These are phyloP conservation scores for Fraxinus excelsior DNA, from an alignment of 257 asterid species.

Conservation along the genomic window DNA sequence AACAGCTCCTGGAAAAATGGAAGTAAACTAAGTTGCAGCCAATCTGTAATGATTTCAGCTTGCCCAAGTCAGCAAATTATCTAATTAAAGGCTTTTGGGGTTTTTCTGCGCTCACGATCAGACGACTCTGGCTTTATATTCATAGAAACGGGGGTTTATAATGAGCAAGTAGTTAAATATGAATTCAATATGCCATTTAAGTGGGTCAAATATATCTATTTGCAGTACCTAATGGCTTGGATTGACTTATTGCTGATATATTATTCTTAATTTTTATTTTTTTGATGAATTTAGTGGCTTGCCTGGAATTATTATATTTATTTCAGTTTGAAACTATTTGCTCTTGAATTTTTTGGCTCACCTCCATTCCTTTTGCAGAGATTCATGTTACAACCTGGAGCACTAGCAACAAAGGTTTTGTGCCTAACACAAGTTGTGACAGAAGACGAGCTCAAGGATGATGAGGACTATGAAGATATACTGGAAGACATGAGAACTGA, in stretches of 20 bases:
- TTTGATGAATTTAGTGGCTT: background rate
- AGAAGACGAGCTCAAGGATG: slow-evolving; percentile 70
- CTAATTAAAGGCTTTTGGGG: background rate
- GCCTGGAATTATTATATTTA: no score
- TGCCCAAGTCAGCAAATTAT: no score
- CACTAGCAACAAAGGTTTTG: slow-evolving; percentile 74
- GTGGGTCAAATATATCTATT: background rate
- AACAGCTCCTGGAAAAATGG: background rate
- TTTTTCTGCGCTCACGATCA: no score
- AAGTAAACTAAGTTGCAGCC: no score
- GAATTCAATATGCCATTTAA: background rate
- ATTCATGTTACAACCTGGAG: slow-evolving; percentile 59
- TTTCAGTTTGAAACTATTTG: background rate
- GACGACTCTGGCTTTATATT: background rate
- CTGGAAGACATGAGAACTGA: slow-evolving; percentile 83
- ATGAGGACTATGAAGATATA: slow-evolving; percentile 73
- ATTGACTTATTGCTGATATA: background rate
- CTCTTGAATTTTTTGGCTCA: background rate
- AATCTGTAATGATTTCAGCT: no score
- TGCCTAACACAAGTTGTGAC: slow-evolving; percentile 75
- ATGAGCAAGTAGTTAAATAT: no score
- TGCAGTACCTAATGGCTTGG: background rate
- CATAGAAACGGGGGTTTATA: no score
- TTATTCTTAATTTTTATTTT: background rate
- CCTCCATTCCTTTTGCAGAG: slow-evolving; percentile 51